A percentile compares a stretch with the other conserved stretches of the same genome.
phyloP scores from a whole-genome alignment of 257 asterid species.

The Misopates orontium region DNA sequence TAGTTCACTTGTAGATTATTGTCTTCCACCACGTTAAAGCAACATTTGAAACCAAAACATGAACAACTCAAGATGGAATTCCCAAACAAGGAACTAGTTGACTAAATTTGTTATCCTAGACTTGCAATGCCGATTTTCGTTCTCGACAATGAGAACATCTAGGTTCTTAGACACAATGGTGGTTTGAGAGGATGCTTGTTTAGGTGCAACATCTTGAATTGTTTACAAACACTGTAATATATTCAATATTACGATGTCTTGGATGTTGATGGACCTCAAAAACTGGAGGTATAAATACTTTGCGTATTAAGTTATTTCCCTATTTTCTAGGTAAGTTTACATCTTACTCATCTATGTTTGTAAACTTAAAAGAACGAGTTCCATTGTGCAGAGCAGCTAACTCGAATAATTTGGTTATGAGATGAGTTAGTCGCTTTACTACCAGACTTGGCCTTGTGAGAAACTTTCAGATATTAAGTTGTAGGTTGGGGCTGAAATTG shows the following conservation, averaged over 20 bases:
- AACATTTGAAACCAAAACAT: not conserved
- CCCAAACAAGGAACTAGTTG: conserved; percentile 17
- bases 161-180: conserved; percentile 59
- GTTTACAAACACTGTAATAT: conserved; percentile 29
- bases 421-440: too few relatives aligned
- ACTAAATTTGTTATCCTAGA: conserved; percentile 20
- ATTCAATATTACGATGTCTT: conserved; percentile 55
- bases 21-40: too few relatives aligned
- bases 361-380: too few relatives aligned
- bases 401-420: too few relatives aligned
- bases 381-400: too few relatives aligned
- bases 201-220: conserved; percentile 47
- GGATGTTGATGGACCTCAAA: too few relatives aligned
- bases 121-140: conserved; percentile 14
- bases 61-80: conserved; percentile 11
- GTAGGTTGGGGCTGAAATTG: too few relatives aligned
- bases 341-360: too few relatives aligned
- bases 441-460: too few relatives aligned
- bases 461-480: too few relatives aligned
- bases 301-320: not conserved
- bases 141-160: conserved; percentile 38
- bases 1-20: too few relatives aligned
- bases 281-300: conserved; percentile 44
- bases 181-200: conserved; percentile 70
- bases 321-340: not conserved